Evolutionary conservation across 2,329 filamentous ascomycete genomes (phyloP), one percentile per base, ranked within the genome.

Genomic region (Pseudocercospora cruenta): DNA sequence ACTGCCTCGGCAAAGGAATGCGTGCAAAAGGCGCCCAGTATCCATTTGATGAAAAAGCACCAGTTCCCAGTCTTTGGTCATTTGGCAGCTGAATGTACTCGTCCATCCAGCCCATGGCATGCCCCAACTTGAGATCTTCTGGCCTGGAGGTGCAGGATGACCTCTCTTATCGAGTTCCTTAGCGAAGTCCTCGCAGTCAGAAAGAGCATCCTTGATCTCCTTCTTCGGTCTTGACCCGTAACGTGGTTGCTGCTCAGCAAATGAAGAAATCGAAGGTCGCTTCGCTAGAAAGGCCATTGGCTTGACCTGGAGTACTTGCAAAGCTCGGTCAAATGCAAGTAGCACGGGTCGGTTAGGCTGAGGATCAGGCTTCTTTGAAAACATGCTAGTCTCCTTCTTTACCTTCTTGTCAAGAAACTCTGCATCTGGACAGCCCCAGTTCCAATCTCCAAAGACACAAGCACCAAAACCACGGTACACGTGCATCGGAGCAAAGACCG

Each of bases 391-490:
- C 31, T 66, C 63, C 63, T 68, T 69, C 43, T 67, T 66, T 4
- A 64, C 58, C 26, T 69, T 69, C 54, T 65, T 62, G 49, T 69
- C 65, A 16, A 64, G 60, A 49, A 62, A 60, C 8, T 65, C 49
- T 1, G 55, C 21, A 49, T 69, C 65, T 10, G 67, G 69, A 61
- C 65, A 67, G 22, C 57, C 69, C 69, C 69, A 69, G 22, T 70
- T 61, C 67, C 67, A 70, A 19, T 70, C 67, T 31, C 59, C 59
- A 28, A 67, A 66, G 1, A 69, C 65, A 22, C 64, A 64, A 24
- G 69, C 67, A n/a, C 69, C 69, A 26, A 67, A 70, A n/a, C 69
- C 69, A 39, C 69, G 59, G 36, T 69, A 70, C 7, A 70, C 62
- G 28, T 67, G 69, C 63, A 70, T 69, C 19, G 69, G 67, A 10